Evolutionary conservation across 2,329 filamentous ascomycete species (phyloP).

Genomic region (Lachnellula arida): DNA sequence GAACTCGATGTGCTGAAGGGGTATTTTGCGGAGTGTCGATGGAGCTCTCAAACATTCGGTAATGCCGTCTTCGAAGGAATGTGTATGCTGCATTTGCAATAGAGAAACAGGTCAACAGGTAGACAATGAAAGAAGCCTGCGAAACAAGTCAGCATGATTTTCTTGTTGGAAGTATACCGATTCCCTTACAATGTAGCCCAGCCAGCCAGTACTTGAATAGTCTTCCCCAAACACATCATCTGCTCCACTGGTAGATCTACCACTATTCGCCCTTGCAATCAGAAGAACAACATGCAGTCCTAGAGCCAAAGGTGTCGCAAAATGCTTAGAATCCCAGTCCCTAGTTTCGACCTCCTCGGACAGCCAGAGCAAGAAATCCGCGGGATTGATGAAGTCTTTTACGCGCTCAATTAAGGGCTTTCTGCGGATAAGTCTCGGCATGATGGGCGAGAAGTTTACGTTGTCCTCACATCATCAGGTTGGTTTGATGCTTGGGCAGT

Average conservation of each 20-base stretch:
- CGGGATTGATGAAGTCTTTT: constrained; percentile 73
- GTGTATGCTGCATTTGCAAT: constrained; percentile 74
- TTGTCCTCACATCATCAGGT: constrained; percentile 34
- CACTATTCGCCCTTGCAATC: constrained; percentile 73
- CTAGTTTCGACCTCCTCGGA: constrained; percentile 89
- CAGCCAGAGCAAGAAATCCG: constrained; percentile 85
- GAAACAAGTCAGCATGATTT: constrained; percentile 13
- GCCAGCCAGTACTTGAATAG: constrained; percentile 56
- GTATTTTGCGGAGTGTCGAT: constrained; percentile 74
- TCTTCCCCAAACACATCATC: constrained; percentile 86
- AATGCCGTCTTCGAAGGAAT: constrained; percentile 75
- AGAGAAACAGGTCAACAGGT: constrained; percentile 63
- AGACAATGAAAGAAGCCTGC: constrained; percentile 67
- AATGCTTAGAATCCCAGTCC: constrained; percentile 80
- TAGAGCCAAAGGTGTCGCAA: constrained; percentile 71
- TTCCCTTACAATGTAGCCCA: constrained; percentile 51
- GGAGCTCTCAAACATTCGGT: constrained; percentile 83
- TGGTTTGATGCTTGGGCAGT: not conserved
- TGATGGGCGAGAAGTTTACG: constrained; percentile 29
- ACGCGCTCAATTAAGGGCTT: constrained; percentile 77
- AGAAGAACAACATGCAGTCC: constrained; percentile 75
- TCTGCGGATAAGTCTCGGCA: constrained; percentile 79
- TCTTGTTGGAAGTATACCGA: not conserved
- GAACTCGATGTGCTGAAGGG: constrained; percentile 81
- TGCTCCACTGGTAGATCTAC: constrained; percentile 40